Evolutionary conservation across 768 basidiomycete species (phyloP).

Genomic region (Chalciporus pseudorubinellus): DNA sequence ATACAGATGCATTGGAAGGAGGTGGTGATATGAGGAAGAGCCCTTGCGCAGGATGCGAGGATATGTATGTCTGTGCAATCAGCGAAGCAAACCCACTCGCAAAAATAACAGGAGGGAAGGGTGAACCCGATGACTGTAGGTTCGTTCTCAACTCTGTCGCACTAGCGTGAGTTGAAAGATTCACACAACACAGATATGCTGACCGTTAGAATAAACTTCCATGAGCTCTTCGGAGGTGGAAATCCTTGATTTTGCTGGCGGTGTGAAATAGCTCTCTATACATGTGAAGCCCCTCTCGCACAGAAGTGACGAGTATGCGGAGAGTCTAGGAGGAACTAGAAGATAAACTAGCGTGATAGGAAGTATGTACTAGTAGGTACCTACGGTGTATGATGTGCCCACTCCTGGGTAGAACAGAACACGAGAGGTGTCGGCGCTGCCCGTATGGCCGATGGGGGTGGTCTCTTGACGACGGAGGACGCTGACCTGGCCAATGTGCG

Average conservation of each 20-base stretch:
- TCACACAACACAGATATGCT: conserved; percentile 5
- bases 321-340: conserved; percentile 17
- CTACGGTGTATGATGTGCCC: conserved; percentile 44
- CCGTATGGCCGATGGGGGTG: conserved; percentile 41
- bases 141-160: conserved; percentile 41
- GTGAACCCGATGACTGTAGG: conserved; percentile 41
- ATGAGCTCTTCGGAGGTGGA: conserved; percentile 30
- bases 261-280: conserved; percentile 41
- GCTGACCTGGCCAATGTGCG: not conserved
- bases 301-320: conserved; percentile 38
- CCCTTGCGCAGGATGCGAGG: conserved; percentile 60
- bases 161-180: not conserved
- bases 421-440: conserved; percentile 53
- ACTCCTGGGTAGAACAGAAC: conserved; percentile 47
- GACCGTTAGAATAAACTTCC: conserved; percentile 41
- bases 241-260: conserved; percentile 12
- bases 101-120: conserved; percentile 59
- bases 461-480: conserved; percentile 36
- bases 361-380: too few relatives aligned
- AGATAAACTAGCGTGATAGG: not conserved
- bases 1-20: too few relatives aligned
- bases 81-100: conserved; percentile 49
- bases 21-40: conserved; percentile 63
- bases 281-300: conserved; percentile 49
- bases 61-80: conserved; percentile 66